These are phyloP conservation scores for Mucor circinelloides DNA, from an alignment of 371 early-diverging fungal species.

Conservation along the genomic window DNA sequence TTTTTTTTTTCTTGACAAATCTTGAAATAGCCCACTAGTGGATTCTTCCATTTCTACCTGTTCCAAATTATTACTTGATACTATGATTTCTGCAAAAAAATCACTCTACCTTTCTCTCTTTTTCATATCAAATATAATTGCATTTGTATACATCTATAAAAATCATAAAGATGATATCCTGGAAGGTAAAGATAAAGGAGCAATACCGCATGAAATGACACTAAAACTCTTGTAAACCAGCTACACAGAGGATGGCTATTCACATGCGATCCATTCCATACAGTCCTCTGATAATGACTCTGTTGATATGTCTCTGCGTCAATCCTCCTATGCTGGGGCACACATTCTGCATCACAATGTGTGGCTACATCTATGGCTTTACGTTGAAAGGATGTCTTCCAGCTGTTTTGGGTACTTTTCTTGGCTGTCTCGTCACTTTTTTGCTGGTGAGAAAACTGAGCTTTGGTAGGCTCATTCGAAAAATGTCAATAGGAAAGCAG, in stretches of 20 bases:
- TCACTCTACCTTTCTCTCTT: neutral
- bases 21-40: neutral
- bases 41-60: neutral
- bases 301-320: slow-evolving; percentile 12
- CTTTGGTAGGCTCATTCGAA: neutral
- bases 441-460: neutral
- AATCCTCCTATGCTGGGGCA: slow-evolving; percentile 43
- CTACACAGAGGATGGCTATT: neutral
- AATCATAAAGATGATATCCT: neutral
- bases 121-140: neutral
- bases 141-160: neutral
- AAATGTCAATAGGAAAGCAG: neutral
- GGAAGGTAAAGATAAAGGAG: neutral
- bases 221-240: neutral
- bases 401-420: slow-evolving; percentile 18
- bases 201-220: neutral
- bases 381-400: neutral
- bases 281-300: slow-evolving; percentile 9
- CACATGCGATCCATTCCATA: slow-evolving; percentile 25
- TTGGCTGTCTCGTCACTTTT: slow-evolving; percentile 15
- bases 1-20: neutral
- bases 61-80: neutral
- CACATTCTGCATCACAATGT: slow-evolving; percentile 22
- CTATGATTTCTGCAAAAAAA: neutral
- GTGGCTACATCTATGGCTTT: slow-evolving; percentile 41